Conservation (phyloP, 108 stramenopile genomes). For the Skeletonema tropicum region DNA sequence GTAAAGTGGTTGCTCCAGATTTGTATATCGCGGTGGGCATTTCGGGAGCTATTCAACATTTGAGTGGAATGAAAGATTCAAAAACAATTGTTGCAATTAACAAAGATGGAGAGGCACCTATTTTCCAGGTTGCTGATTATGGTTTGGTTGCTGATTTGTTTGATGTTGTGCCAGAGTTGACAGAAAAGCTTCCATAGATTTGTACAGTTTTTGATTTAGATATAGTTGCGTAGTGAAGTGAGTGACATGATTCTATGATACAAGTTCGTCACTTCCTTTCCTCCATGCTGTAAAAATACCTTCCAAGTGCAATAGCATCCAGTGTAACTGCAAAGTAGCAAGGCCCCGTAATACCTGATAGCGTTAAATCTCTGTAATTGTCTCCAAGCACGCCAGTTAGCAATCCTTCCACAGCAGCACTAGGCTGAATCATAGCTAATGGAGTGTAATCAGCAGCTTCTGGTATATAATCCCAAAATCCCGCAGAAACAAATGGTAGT, state of each 20-base stretch:
- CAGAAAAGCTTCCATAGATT: slow-evolving; percentile 67
- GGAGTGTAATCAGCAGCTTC: slow-evolving; percentile 74
- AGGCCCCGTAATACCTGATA: slow-evolving; percentile 84
- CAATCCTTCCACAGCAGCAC: slow-evolving; percentile 21
- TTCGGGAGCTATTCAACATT: slow-evolving; percentile 99
- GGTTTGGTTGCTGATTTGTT: slow-evolving; percentile 96
- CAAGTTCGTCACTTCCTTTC: neutral
- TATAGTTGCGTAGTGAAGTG: neutral
- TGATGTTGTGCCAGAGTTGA: slow-evolving; percentile 96
- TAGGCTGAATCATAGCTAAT: slow-evolving; percentile 28
- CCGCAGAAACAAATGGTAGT: slow-evolving; percentile 78
- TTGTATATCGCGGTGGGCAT: slow-evolving; percentile 97
- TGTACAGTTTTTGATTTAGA: neutral
- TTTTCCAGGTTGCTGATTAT: slow-evolving; percentile 98
- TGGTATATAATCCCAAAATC: slow-evolving; percentile 75
- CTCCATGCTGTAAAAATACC: slow-evolving; percentile 60
- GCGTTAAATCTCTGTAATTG: slow-evolving; percentile 53
- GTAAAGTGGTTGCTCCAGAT: slow-evolving; percentile 97
- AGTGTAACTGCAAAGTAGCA: slow-evolving; percentile 88
- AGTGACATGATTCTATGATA: neutral
- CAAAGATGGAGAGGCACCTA: slow-evolving; percentile 99
- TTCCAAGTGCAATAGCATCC: slow-evolving; percentile 82
- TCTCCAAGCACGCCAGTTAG: slow-evolving; percentile 52
- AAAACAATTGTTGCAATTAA: slow-evolving; percentile 99
- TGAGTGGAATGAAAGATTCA: slow-evolving; percentile 99